Evolutionary conservation across 371 early-diverging fungal genomes (phyloP).

Genomic region (Fennellomyces sp.): DNA sequence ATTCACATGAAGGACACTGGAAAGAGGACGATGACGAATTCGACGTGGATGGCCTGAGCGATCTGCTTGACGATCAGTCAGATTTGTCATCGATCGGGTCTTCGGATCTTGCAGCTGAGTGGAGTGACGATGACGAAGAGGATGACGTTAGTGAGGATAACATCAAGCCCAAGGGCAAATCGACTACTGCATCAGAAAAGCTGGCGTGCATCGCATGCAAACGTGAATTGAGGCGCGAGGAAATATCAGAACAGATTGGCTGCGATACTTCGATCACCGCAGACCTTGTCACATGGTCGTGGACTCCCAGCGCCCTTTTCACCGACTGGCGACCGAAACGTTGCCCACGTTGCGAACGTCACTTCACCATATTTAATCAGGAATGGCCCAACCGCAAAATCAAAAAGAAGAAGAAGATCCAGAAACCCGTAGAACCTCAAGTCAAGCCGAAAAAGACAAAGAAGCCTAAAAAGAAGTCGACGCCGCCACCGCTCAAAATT

Average conservation of each 20-base stretch:
- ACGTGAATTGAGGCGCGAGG: constrained; percentile 28
- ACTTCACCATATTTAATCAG: constrained; percentile 37
- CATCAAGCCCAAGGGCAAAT: neutral
- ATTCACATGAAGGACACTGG: constrained; percentile 4
- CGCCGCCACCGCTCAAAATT: neutral
- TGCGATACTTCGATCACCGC: constrained; percentile 27
- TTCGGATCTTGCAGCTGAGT: constrained; percentile 17
- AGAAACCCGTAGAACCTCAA: neutral
- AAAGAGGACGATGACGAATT: constrained; percentile 4
- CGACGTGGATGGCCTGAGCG: constrained; percentile 21
- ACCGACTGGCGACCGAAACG: constrained; percentile 45
- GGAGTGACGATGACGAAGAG: constrained; percentile 18
- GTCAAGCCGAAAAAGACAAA: neutral
- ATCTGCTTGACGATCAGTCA: constrained; percentile 42
- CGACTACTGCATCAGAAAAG: constrained; percentile 12
- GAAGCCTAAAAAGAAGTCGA: neutral
- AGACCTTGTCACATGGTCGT: constrained; percentile 53
- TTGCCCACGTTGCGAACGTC: constrained; percentile 52
- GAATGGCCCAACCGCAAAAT: constrained; percentile 40
- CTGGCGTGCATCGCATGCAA: constrained; percentile 39
- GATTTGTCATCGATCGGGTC: constrained; percentile 46
- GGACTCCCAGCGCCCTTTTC: constrained; percentile 52
- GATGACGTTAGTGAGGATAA: constrained; percentile 5
- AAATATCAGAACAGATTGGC: constrained; percentile 34
- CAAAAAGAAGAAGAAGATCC: neutral